These are phyloP conservation scores for Beauveria sp. DNA, from an alignment of 2,329 filamentous ascomycete genomes.

Conservation along the genomic window DNA sequence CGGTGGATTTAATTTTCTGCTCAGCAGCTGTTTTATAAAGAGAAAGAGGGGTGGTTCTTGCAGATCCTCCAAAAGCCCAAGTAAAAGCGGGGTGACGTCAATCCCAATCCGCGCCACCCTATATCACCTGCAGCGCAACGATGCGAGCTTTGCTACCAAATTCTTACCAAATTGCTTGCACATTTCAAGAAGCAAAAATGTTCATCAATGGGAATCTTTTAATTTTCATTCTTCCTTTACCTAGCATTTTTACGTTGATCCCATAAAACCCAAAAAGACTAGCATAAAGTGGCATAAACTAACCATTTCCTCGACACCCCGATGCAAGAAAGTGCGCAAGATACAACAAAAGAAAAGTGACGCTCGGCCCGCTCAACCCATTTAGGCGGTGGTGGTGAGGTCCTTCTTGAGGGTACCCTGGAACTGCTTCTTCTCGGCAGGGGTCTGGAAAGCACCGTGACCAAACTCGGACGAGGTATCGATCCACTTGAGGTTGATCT, in stretches of 20 bases:
- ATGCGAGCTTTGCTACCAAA: background rate
- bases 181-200: background rate
- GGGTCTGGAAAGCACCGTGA: conserved; percentile 98
- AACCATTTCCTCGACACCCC: conserved; percentile 46
- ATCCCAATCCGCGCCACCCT: background rate
- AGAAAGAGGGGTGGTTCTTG: background rate
- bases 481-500: conserved; percentile 99
- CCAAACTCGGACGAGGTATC: conserved; percentile 99
- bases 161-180: background rate
- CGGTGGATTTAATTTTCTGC: background rate
- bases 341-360: conserved; percentile 35
- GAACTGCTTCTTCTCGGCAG: conserved; percentile 95
- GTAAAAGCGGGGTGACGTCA: conserved; percentile 26
- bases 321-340: conserved; percentile 36
- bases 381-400: conserved; percentile 44
- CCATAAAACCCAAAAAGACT: conserved; percentile 28
- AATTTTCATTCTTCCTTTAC: conserved; percentile 27
- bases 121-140: background rate
- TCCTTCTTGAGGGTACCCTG: conserved; percentile 99
- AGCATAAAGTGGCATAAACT: conserved; percentile 25
- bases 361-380: conserved; percentile 12
- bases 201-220: conserved; percentile 24
- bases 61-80: conserved; percentile 12
- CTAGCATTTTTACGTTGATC: conserved; percentile 27
- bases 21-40: background rate